These are phyloP conservation scores for Rachicladosporium sp. DNA, from an alignment of 2,329 filamentous ascomycete species.

Conservation along the genomic window DNA sequence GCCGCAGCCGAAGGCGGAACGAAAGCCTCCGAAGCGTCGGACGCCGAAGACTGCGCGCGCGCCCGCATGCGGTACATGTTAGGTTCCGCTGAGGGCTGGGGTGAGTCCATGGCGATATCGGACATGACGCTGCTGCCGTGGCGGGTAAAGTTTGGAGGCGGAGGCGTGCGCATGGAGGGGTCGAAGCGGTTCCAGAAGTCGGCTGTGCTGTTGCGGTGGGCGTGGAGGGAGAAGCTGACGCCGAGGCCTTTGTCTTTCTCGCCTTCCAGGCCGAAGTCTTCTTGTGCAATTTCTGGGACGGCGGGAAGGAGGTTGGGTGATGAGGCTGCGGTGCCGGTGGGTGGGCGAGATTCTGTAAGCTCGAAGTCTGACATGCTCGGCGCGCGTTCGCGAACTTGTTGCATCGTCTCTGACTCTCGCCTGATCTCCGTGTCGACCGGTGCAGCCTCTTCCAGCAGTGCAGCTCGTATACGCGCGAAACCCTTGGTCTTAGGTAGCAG, in stretches of 20 bases:
- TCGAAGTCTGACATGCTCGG: constrained; percentile 29
- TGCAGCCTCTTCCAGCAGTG: constrained; percentile 73
- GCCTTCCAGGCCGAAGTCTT: constrained; percentile 46
- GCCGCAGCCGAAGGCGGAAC: constrained; percentile 8
- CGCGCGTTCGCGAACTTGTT: constrained; percentile 86
- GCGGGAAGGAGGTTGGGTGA: constrained; percentile 53
- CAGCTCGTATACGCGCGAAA: constrained; percentile 84
- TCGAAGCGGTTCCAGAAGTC: constrained; percentile 74
- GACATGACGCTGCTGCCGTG: constrained; percentile 42
- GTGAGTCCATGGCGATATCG: constrained; percentile 63
- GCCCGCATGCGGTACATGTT: constrained; percentile 17
- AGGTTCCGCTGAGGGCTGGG: constrained; percentile 20
- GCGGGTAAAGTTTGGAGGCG: constrained; percentile 44
- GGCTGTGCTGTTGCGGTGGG: constrained; percentile 56
- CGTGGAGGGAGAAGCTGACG: constrained; percentile 63
- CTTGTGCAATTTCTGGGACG: constrained; percentile 45
- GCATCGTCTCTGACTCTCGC: constrained; percentile 88
- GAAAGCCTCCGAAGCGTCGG: constrained; percentile 21
- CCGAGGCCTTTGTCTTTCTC: constrained; percentile 34
- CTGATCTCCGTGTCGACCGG: constrained; percentile 81
- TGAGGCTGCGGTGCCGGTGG: constrained; percentile 48
- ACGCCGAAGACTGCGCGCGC: constrained; percentile 20
- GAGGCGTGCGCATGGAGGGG: constrained; percentile 51
- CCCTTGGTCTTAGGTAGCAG: constrained; percentile 90
- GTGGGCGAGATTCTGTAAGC: constrained; percentile 25